Evolutionary conservation across 805 yeast species (phyloP).

Genomic region (Clavispora carvajalis): DNA sequence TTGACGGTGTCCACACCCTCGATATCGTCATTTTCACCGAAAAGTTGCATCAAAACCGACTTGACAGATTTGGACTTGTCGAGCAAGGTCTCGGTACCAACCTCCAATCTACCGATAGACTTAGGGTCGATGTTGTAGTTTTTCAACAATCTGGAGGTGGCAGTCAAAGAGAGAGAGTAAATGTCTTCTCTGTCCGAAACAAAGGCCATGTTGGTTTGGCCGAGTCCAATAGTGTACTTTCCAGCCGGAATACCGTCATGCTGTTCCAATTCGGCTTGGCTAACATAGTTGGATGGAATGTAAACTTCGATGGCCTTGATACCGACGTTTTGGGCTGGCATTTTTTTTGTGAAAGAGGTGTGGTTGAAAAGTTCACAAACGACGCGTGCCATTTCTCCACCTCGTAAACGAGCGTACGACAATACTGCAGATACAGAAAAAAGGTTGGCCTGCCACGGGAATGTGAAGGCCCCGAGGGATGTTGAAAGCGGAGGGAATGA

Average conservation of each 20-base stretch:
- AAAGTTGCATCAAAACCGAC: conserved; percentile 90
- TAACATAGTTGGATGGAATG: conserved; percentile 77
- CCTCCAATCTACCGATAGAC: conserved; percentile 89
- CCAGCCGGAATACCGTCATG: conserved; percentile 86
- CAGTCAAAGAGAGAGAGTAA: conserved; percentile 93
- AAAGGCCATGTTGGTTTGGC: conserved; percentile 97
- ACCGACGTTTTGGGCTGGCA: conserved; percentile 77
- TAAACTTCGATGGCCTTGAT: conserved; percentile 94
- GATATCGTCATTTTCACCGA: conserved; percentile 81
- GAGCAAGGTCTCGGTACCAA: conserved; percentile 94
- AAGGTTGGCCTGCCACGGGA: too few species aligned
- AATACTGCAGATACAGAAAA: conserved; percentile 2
- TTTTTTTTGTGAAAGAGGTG: conserved; percentile 2
- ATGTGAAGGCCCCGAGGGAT: too few species aligned
- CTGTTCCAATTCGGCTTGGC: conserved; percentile 81
- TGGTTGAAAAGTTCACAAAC: conserved; percentile 1
- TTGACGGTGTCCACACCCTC: conserved; percentile 96
- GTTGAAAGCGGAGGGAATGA: too few species aligned
- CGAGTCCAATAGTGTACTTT: conserved; percentile 96
- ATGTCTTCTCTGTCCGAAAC: conserved; percentile 97
- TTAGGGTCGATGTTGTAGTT: conserved; percentile 79
- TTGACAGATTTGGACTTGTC: conserved; percentile 97
- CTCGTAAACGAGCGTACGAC: conserved; percentile 8
- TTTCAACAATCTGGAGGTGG: conserved; percentile 64
- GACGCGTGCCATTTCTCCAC: neutral